Conservation (phyloP, 2,329 filamentous ascomycete genomes). For the Sarocladiaceae sp. region DNA sequence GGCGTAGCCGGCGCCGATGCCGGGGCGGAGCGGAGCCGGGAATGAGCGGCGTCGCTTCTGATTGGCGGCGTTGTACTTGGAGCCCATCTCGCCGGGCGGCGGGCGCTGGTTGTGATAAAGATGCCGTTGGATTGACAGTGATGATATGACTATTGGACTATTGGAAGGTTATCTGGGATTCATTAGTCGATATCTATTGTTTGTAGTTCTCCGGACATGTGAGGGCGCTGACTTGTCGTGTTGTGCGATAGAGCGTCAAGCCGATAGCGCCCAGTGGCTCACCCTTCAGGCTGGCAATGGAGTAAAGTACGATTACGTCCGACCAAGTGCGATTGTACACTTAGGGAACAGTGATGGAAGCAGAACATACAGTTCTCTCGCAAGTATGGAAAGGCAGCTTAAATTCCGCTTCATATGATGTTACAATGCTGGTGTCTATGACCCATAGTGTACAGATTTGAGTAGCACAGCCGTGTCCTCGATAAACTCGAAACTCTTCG, state of each 20-base stretch:
- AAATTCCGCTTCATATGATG: too few species aligned
- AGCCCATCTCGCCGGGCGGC: background rate
- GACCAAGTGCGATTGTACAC: too few species aligned
- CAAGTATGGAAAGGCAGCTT: too few species aligned
- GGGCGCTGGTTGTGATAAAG: background rate
- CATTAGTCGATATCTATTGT: too few species aligned
- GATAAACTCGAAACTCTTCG: conserved; percentile 23
- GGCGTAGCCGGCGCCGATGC: conserved; percentile 5
- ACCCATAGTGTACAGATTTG: conserved; percentile 9
- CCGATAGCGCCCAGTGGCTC: too few species aligned
- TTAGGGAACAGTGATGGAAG: too few species aligned
- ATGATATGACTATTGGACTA: background rate
- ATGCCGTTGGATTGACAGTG: background rate
- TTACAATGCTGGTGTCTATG: background rate
- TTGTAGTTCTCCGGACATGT: too few species aligned
- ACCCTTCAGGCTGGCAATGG: too few species aligned
- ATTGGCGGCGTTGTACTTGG: conserved; percentile 5
- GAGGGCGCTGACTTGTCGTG: too few species aligned
- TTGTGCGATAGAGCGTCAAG: too few species aligned
- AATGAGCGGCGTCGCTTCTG: background rate
- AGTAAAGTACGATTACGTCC: too few species aligned
- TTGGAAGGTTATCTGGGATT: background rate
- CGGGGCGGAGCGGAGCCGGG: background rate
- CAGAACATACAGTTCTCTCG: too few species aligned
- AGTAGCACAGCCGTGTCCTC: conserved; percentile 17